Evolutionary conservation across 306 rosid species (phyloP).

Genomic region (Pyrus pyrifolia): DNA sequence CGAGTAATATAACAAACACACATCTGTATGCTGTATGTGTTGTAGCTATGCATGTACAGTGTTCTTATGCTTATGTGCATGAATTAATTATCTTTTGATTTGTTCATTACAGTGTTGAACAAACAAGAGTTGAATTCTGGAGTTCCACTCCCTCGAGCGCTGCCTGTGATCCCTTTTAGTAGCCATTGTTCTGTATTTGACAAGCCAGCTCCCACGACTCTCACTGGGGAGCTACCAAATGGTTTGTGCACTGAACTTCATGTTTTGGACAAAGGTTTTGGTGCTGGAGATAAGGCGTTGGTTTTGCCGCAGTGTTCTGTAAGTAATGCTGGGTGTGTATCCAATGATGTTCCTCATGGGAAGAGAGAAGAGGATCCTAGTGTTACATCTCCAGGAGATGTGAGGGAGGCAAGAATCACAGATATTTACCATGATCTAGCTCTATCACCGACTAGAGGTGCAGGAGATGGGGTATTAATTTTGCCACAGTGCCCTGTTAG

Average conservation of each 20-base stretch:
- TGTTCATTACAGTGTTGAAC: constrained; percentile 39
- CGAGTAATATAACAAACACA: background rate
- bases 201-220: constrained; percentile 27
- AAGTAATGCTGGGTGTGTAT: constrained; percentile 39
- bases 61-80: background rate
- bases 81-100: background rate
- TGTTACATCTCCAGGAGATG: constrained; percentile 24
- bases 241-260: constrained; percentile 24
- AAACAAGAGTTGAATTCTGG: constrained; percentile 38
- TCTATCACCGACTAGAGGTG: constrained; percentile 42
- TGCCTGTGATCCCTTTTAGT: constrained; percentile 30
- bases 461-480: constrained; percentile 23
- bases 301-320: constrained; percentile 35
- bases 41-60: background rate
- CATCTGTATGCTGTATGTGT: background rate
- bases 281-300: constrained; percentile 18
- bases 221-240: constrained; percentile 18
- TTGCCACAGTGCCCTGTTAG: constrained; percentile 34
- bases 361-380: constrained; percentile 27
- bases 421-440: constrained; percentile 43
- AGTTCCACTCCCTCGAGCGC: constrained; percentile 31
- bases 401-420: constrained; percentile 15
- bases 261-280: constrained; percentile 18
- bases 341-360: constrained; percentile 27
- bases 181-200: constrained; percentile 24